Evolutionary conservation across 106 monocot species (phyloP).

Genomic region (Dioscorea zingiberensis): DNA sequence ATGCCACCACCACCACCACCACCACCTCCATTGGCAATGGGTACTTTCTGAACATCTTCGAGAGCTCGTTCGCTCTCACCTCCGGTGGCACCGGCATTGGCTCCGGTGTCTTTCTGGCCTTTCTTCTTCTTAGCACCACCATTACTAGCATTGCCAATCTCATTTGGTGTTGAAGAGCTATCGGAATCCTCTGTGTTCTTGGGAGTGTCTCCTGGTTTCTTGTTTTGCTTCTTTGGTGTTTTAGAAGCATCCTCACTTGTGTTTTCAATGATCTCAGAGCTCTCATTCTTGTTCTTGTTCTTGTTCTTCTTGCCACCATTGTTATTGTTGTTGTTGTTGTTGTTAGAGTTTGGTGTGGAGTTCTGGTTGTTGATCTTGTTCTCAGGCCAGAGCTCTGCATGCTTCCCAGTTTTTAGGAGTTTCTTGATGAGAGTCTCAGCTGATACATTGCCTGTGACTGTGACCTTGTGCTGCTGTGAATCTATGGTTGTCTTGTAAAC

Average conservation of each 20-base stretch:
- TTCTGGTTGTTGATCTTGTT: slow-evolving; percentile 17
- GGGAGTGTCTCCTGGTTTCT: background rate
- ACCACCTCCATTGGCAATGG: background rate
- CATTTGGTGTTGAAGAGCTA: background rate
- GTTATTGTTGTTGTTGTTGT: background rate
- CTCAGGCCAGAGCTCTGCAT: slow-evolving; percentile 79
- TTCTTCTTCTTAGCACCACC: slow-evolving; percentile 11
- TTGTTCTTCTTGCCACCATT: background rate
- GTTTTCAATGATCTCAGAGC: background rate
- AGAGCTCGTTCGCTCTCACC: background rate
- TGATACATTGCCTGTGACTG: slow-evolving; percentile 68
- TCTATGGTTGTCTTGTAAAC: slow-evolving; percentile 68
- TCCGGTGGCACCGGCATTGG: background rate
- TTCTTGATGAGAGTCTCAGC: slow-evolving; percentile 63
- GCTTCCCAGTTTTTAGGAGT: slow-evolving; percentile 70
- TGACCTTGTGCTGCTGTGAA: slow-evolving; percentile 71
- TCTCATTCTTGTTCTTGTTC: slow-evolving; percentile 12
- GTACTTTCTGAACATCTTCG: background rate
- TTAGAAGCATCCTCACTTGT: background rate
- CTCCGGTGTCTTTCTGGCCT: slow-evolving; percentile 1
- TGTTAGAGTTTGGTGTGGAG: background rate
- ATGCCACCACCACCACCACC: background rate
- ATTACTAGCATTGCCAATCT: background rate
- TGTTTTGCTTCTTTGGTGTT: background rate
- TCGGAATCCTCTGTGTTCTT: background rate